These are phyloP conservation scores for Lophiostoma macrostomum DNA, from an alignment of 495 filamentous ascomycete species.

Conservation along the genomic window DNA sequence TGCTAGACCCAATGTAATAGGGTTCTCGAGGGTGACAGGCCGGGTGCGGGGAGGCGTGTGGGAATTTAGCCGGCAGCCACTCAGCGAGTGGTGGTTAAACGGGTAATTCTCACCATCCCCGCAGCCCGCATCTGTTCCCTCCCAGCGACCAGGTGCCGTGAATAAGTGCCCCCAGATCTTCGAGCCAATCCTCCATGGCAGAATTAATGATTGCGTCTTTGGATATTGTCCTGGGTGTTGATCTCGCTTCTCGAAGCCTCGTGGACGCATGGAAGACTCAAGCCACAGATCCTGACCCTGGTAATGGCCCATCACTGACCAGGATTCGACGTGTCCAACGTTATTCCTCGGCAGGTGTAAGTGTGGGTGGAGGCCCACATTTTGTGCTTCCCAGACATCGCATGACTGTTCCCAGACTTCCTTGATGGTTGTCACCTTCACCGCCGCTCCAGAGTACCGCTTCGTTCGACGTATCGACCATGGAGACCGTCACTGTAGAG, in stretches of 20 bases:
- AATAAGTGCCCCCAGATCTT: slow-evolving; percentile 9
- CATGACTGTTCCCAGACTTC: slow-evolving; percentile 24
- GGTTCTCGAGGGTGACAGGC: slow-evolving; percentile 10
- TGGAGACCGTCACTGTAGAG: slow-evolving; percentile 10
- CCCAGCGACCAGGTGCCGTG: slow-evolving; percentile 24
- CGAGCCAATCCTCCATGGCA: slow-evolving; percentile 16
- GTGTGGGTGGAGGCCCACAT: slow-evolving; percentile 22
- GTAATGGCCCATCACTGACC: slow-evolving; percentile 15
- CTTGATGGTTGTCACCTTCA: slow-evolving; percentile 2
- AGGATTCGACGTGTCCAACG: slow-evolving; percentile 19
- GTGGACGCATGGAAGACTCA: slow-evolving; percentile 30
- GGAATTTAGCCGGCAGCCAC: slow-evolving; percentile 19
- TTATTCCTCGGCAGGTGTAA: slow-evolving; percentile 32
- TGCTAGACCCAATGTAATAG: slow-evolving; percentile 3
- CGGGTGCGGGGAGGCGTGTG: slow-evolving; percentile 17
- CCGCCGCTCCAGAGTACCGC: background rate
- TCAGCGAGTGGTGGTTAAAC: slow-evolving; percentile 12
- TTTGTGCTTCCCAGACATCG: slow-evolving; percentile 19
- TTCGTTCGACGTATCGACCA: slow-evolving; percentile 8
- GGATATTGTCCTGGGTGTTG: slow-evolving; percentile 26
- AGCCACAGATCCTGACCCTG: slow-evolving; percentile 31
- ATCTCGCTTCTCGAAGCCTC: slow-evolving; percentile 36
- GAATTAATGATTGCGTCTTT: slow-evolving; percentile 26
- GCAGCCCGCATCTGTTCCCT: slow-evolving; percentile 3
- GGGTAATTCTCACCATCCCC: slow-evolving; percentile 4